These are phyloP conservation scores for Echinosophora koreensis DNA, from an alignment of 306 rosid genomes.

Conservation along the genomic window DNA sequence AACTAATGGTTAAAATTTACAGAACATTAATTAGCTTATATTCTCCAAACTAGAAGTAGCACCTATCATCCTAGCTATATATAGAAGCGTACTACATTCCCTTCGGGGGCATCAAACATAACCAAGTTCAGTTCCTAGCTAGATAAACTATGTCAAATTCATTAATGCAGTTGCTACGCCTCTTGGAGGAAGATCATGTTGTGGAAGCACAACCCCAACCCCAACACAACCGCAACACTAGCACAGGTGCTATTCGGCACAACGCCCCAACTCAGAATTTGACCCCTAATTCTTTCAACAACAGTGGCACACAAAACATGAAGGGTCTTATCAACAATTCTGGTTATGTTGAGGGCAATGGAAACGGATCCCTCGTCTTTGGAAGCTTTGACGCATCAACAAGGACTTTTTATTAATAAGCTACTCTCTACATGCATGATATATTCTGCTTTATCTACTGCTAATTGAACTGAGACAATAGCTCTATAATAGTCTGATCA, in stretches of 20 bases:
- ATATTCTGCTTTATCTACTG: not conserved
- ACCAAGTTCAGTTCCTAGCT: not conserved
- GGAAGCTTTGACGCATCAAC: constrained; percentile 45
- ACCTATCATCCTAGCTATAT: no score
- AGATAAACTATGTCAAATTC: constrained; percentile 25
- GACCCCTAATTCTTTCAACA: not conserved
- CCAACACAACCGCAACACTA: constrained; percentile 15
- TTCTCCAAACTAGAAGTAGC: no score
- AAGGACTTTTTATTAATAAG: constrained; percentile 15
- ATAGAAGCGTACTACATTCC: not conserved
- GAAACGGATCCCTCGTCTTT: constrained; percentile 43
- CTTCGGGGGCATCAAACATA: no score
- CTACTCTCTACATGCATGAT: not conserved
- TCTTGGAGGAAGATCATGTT: not conserved
- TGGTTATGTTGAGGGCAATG: constrained; percentile 40
- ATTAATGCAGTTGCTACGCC: not conserved
- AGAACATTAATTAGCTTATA: no score
- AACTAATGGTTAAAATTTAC: no score
- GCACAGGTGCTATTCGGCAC: not conserved
- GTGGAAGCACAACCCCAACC: constrained; percentile 29
- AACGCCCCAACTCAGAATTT: not conserved
- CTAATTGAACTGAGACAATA: not conserved
- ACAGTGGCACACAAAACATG: constrained; percentile 37
- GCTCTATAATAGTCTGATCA: not conserved
- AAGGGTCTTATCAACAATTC: constrained; percentile 45